phyloP scores from a whole-genome alignment of 371 early-diverging fungal species.

The Rhizopus sp. region DNA sequence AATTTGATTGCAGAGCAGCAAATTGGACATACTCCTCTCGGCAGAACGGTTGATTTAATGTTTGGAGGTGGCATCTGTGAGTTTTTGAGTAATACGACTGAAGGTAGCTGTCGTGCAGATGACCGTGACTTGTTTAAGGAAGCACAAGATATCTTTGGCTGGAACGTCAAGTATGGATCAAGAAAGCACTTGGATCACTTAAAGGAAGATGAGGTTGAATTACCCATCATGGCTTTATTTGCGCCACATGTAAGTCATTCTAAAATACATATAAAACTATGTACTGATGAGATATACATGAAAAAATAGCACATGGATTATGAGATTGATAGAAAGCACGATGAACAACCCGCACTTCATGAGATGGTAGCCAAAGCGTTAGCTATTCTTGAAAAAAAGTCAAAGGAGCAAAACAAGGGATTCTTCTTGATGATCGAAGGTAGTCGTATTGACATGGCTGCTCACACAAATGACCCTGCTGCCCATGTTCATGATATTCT shows the following conservation, averaged over 20 bases:
- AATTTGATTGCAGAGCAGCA: slow-evolving; percentile 87
- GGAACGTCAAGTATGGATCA: slow-evolving; percentile 44
- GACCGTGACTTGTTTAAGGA: slow-evolving; percentile 62
- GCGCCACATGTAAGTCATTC: slow-evolving; percentile 22
- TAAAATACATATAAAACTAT: not conserved
- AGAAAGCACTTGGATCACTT: slow-evolving; percentile 63
- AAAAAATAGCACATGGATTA: slow-evolving; percentile 73
- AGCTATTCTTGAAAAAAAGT: slow-evolving; percentile 51
- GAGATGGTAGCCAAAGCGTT: slow-evolving; percentile 80
- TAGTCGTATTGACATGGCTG: slow-evolving; percentile 87
- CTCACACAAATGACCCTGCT: slow-evolving; percentile 85
- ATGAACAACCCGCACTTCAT: slow-evolving; percentile 65
- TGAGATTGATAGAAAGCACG: slow-evolving; percentile 75
- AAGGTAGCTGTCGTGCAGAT: slow-evolving; percentile 72
- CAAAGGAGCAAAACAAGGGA: slow-evolving; percentile 40
- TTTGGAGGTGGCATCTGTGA: slow-evolving; percentile 92
- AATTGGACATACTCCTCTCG: slow-evolving; percentile 82
- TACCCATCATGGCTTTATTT: slow-evolving; percentile 85
- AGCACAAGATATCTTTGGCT: slow-evolving; percentile 58
- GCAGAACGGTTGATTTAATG: slow-evolving; percentile 84
- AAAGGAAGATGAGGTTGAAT: slow-evolving; percentile 10
- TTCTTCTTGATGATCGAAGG: slow-evolving; percentile 98
- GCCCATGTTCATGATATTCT: slow-evolving; percentile 90
- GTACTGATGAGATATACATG: slow-evolving; percentile 52
- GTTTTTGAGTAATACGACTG: slow-evolving; percentile 67